phyloP scores from a whole-genome alignment of 2,329 filamentous ascomycete genomes.

The Cladosporium oxysporum region DNA sequence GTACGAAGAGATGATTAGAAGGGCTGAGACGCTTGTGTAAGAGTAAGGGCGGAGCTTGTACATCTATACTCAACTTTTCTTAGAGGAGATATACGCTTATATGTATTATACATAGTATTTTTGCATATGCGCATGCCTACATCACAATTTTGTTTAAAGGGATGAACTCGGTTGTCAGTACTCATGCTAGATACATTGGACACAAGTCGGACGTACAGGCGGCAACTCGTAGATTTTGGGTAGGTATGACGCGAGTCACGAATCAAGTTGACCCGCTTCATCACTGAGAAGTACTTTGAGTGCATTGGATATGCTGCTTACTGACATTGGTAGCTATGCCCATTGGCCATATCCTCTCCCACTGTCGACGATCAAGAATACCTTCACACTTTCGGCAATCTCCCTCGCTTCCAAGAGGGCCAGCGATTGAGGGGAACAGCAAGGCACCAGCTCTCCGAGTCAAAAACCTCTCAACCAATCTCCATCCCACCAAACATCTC shows the following conservation, averaged over 20 bases:
- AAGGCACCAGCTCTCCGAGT: not conserved
- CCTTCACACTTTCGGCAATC: not conserved
- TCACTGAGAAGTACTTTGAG: not conserved
- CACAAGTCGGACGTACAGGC: not conserved
- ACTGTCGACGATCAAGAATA: not conserved
- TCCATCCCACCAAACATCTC: slow-evolving; percentile 18
- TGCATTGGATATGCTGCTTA: not conserved
- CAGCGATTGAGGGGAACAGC: not conserved
- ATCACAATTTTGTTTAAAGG: not conserved
- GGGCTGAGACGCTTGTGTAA: slow-evolving; percentile 54
- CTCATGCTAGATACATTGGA: not conserved
- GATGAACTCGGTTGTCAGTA: not conserved
- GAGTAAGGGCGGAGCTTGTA: not conserved
- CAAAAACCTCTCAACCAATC: not conserved
- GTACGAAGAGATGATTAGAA: slow-evolving; percentile 87
- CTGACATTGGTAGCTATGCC: not conserved
- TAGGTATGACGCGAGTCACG: not conserved
- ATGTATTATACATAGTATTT: not conserved
- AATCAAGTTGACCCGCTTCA: not conserved
- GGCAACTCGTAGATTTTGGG: not conserved
- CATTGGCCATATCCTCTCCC: not conserved
- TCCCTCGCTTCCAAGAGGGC: not conserved
- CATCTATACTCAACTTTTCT: slow-evolving; percentile 10
- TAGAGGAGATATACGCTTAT: not conserved
- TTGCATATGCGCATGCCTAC: not conserved